These are phyloP conservation scores for Solidago caesia DNA, from an alignment of 129 eudicot genomes.

Conservation along the genomic window DNA sequence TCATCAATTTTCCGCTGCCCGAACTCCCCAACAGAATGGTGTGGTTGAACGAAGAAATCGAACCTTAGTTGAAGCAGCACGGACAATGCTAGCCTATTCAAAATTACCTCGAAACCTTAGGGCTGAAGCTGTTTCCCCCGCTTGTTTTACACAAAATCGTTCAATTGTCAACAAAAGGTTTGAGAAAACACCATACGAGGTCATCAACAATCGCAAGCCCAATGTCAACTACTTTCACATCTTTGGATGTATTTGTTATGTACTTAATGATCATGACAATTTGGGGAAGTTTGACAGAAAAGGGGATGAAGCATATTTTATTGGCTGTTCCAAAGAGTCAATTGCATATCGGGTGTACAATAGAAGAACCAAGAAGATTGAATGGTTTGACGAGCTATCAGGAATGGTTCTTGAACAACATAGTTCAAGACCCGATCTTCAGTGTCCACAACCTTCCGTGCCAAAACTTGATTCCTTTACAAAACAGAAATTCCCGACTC, in stretches of 20 bases:
- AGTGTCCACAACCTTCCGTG: too few species aligned
- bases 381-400: too few species aligned
- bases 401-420: too few species aligned
- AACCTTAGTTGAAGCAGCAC: not conserved
- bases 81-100: not conserved
- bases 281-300: not conserved
- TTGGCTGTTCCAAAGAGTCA: not conserved
- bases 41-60: not conserved
- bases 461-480: too few species aligned
- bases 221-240: not conserved
- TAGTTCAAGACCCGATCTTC: too few species aligned
- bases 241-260: not conserved
- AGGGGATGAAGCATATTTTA: not conserved
- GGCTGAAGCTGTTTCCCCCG: not conserved
- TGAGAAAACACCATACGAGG: not conserved
- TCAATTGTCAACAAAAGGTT: not conserved
- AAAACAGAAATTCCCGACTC: too few species aligned
- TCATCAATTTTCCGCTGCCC: not conserved
- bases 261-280: not conserved
- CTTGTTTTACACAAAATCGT: not conserved
- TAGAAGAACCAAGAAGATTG: too few species aligned
- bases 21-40: not conserved
- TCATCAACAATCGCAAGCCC: not conserved
- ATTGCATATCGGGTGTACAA: not conserved
- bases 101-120: not conserved